Base-by-base conservation (phyloP, 2,329 filamentous ascomycete species). In the Aspergillus jensenii region DNA sequence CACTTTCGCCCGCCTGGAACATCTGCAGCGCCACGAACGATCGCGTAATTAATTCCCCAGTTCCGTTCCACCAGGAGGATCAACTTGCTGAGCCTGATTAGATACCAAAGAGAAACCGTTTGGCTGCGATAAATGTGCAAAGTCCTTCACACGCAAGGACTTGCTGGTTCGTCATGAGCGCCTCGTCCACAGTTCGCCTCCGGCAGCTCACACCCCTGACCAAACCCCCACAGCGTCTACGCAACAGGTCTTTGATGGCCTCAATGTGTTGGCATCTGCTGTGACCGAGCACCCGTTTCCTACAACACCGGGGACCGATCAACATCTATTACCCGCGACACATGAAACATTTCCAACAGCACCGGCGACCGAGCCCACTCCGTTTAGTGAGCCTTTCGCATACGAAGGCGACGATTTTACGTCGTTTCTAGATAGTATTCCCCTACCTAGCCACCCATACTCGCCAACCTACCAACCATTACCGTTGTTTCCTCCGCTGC, bases 41-140 rank as follows among this genome's bases (percentile, higher is more conserved):
- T 73, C 71, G 35, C 71, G 70, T 73, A 68, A 41, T 65, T 73
- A 68, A 41, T 65, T 33, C 21, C 17, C 51, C 31, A 33, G 19
- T 33, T 15, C 41, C 17, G 23, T 59, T 23, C 23, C 17, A 50
- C 39, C 23, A n/a, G 50, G 50, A 61, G 40, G n/a, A 40, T 27
- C 52, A 12, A n/a, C 23, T 58, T 45, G 47, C 40, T 47, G 33
- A 44, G 19, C 12, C n/a, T 2, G 33, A 25, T 48, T 43, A 73
- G 71, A 73, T 56, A 73, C 71, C 19, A 73, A 73, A 35, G 71
- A 73, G 55, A 73, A 73, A 55, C 71, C 71, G 3, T 73, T 65
- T 44, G 48, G 55, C 55, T 73, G 70, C 40, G 45, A 57, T 8
- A 65, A 67, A 60, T 73, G 71, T 40, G 62, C 69, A 41, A 73